Base-by-base conservation (phyloP, 345 rosid species). In the Populus nigra region DNA sequence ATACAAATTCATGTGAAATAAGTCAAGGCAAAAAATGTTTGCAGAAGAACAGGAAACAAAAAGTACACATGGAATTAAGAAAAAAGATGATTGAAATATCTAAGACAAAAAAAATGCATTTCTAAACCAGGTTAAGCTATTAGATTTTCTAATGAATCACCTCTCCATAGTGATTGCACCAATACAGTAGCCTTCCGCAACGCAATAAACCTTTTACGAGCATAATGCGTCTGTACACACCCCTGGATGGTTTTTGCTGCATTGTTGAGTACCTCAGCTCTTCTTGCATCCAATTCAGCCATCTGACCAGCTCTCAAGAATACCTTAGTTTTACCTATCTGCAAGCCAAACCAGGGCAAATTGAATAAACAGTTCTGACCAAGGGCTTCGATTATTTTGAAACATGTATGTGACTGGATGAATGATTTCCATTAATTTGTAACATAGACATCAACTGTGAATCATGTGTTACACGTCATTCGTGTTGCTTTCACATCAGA, bases 271-370 rank as follows among this genome's bases (percentile, higher is more conserved):
- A 96, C 90, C 82, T 87, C 93, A 47, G 98, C 81, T 76, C 99
- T 92, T 76, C 90, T 80, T 71, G 97, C 91, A 79, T 96, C 99
- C 68, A 96, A 84, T 84, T 96, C 99, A 78, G 99, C 99, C 99
- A 96, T 96, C 87, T 96, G 99, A 79, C 99, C 99, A 16, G 97
- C 98, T 84, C 99, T 88, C 77, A 96, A 83, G 84, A 96, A 96
- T 50, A 96, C 87, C 89, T 96, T 96, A 57, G 98, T 96, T 86
- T 91, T 91, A 72, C 99, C 99, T 82, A 96, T 86, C 97, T 93
- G 91, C 84, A 88, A 72, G 62, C 50, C 79, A 80, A 69, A 71
- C 79, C 49, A 72, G 71, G 73, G 41, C 62, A 77, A 63, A 78
- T 50, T 47, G 35, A 55, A 39, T 75, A 57, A 57, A 57, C 65